phyloP scores from a whole-genome alignment of 176 grass and related monocot species.

The Oryza glaberrima region DNA sequence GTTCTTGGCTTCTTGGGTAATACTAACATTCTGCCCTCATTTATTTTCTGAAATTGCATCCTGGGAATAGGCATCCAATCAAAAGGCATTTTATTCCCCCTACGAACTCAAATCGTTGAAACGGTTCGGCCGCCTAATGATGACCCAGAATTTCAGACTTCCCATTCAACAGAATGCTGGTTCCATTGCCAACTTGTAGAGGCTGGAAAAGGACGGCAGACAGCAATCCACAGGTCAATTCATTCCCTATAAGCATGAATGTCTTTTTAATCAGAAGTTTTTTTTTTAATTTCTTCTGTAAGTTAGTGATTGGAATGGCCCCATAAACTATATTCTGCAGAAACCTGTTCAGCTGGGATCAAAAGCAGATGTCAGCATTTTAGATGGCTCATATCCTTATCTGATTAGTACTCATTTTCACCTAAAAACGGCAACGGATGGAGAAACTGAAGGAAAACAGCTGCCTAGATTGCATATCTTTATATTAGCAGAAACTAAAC shows the following conservation, averaged over 20 bases:
- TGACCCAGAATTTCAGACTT: conserved; percentile 11
- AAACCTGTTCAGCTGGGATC: not conserved
- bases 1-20: conserved; percentile 8
- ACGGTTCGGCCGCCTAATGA: conserved; percentile 31
- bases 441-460: conserved; percentile 24
- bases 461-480: conserved; percentile 10
- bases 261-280: not conserved
- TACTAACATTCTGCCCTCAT: not conserved
- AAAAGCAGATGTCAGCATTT: not conserved
- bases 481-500: not conserved
- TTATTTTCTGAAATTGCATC: conserved; percentile 20
- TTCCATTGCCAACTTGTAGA: conserved; percentile 34
- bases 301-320: not conserved
- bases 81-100: conserved; percentile 34
- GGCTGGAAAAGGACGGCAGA: conserved; percentile 39
- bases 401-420: conserved; percentile 16
- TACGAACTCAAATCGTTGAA: conserved; percentile 26
- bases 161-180: conserved; percentile 17
- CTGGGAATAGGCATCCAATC: conserved; percentile 4
- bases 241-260: conserved; percentile 37
- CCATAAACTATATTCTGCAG: conserved; percentile 8
- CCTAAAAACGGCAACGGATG: conserved; percentile 24
- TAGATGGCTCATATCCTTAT: not conserved
- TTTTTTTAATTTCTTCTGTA: not conserved
- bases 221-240: conserved; percentile 36